Evolutionary conservation across 495 filamentous ascomycete genomes (phyloP).

Genomic region (Aspergillus conjunctus): DNA sequence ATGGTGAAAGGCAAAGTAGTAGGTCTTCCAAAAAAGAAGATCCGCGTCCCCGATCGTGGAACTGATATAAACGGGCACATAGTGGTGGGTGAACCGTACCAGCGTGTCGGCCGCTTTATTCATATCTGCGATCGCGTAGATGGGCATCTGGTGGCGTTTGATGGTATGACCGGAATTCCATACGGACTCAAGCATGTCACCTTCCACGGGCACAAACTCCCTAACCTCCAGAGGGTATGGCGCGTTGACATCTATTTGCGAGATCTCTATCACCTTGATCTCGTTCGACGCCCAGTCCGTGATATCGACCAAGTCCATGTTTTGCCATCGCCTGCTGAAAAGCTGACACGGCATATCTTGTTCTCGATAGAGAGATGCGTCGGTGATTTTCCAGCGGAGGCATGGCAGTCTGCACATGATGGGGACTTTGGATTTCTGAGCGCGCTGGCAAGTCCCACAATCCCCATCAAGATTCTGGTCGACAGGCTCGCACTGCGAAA

Average conservation of each 20-base stretch:
- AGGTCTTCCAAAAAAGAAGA: slow-evolving; percentile 16
- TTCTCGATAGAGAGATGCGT: slow-evolving; percentile 18
- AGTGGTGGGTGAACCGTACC: slow-evolving; percentile 9
- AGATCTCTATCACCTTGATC: slow-evolving; percentile 15
- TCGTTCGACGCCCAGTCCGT: slow-evolving; percentile 18
- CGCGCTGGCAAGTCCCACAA: slow-evolving; percentile 20
- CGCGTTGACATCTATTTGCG: slow-evolving; percentile 14
- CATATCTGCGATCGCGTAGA: slow-evolving; percentile 17
- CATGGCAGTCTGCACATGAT: slow-evolving; percentile 14
- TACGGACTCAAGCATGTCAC: slow-evolving; percentile 18
- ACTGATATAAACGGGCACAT: slow-evolving; percentile 16
- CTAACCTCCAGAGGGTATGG: slow-evolving; percentile 18
- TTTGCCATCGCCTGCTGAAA: slow-evolving; percentile 20
- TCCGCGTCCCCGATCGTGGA: slow-evolving; percentile 12
- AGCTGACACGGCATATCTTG: slow-evolving; percentile 20
- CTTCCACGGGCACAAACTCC: slow-evolving; percentile 11
- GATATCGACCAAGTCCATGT: slow-evolving; percentile 19
- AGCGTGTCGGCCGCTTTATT: slow-evolving; percentile 9
- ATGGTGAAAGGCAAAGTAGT: slow-evolving; percentile 16
- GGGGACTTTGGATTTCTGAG: slow-evolving; percentile 15
- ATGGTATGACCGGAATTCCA: slow-evolving; percentile 8
- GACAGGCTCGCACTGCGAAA: slow-evolving; percentile 16
- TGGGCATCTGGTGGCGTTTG: slow-evolving; percentile 11
- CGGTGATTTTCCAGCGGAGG: slow-evolving; percentile 19
- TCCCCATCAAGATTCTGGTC: slow-evolving; percentile 8